Base-by-base conservation (phyloP, 306 rosid genomes). In the Ziziphus jujuba region DNA sequence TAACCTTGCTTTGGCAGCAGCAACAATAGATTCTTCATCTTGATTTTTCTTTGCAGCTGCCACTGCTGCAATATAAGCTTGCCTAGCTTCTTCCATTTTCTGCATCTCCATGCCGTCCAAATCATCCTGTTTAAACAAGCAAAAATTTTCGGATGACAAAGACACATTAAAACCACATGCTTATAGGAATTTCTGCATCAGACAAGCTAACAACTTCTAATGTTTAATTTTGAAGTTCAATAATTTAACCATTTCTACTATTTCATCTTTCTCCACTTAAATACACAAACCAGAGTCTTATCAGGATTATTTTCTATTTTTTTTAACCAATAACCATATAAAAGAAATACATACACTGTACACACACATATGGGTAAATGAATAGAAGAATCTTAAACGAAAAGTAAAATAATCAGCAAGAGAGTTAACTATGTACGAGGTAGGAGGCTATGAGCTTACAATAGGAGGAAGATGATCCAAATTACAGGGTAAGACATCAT, bases 1-100 rank as follows among this genome's bases (percentile, higher is more conserved):
- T 72, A 79, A 76, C 79, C 98, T 84, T 57, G 96, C 92, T 59
- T 71, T 65, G 56, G 89, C 81, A 55, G 95, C 95, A 13, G 96
- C 85, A 53, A 84, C 84, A 62, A 90, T 73, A 23, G 96, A 90
- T 83, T 90, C 88, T 74, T 95, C 99, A 56, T 95, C 96, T 77
- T 57, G 91, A 74, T 68, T 95, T 79, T 84, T 88, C 65, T 84
- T 88, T 56, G 92, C 82, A 43, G 66, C 45, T n/a, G 79, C 84
- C 75, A 88, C 82, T 8, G 95, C 95, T n/a, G 90, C 81, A 48
- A 77, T 50, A 38, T 95, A 95, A 31, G 88, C 83, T 74, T 76
- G 67, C 79, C 92, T 87, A 35, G 95, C 99, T 82, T 79, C 92
- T 75, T 88, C 99, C 87, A 90, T 82, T 78, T 73, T 79, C 78